Base-by-base conservation (phyloP, 805 yeast species). In the Candida sphagnicola region DNA sequence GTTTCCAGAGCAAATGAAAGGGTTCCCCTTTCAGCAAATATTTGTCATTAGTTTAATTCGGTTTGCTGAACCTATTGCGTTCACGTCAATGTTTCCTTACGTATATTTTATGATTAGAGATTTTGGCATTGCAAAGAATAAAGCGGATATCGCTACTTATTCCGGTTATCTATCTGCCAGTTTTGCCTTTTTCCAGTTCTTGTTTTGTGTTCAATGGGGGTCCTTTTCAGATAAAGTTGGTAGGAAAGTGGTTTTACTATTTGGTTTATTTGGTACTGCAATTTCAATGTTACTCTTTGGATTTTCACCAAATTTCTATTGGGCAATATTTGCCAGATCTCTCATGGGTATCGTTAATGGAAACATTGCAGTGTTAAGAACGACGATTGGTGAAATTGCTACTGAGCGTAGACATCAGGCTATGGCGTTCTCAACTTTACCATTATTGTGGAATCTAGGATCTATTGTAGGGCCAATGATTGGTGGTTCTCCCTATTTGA, bases 181-280 rank as follows among this genome's bases (percentile, higher is more conserved):
- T n/a, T 81, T 80, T 58, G 80, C 85, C 18, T 67, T 80, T 18
- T 72, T 70, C 42, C 86, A 80, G 54, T 75, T 76, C 39, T 44
- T 78, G 14, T 76, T 74, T 35, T 75, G 80, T 30, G 69, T 77
- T 26, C 71, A 75, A 40, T 81, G 86, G 86, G 83, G 85, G 4
- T 59, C 62, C 33, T 53, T 74, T 30, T 68, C 79, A 26, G 82
- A 81, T 47, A 58, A 50, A 16, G 56, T 74, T 32, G 86, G 87
- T 12, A 59, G 87, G 23, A 80, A 80, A 49, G 67, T 67, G 1
- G 70, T 80, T 13, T 48, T 80, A 4, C 41, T 77, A 18, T 50
- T 65, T 19, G 85, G 87, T 0, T 54, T 79, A 14, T 39, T 61
- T 4, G 84, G 85, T 8, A 70, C 82, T 1, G 61, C 72, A 4